Percentiles rank a stretch among this genome's conserved stretches.
Evolutionary conservation across 176 grass and related monocot genomes (phyloP).

Genomic region (Tillandsia leiboldiana): DNA sequence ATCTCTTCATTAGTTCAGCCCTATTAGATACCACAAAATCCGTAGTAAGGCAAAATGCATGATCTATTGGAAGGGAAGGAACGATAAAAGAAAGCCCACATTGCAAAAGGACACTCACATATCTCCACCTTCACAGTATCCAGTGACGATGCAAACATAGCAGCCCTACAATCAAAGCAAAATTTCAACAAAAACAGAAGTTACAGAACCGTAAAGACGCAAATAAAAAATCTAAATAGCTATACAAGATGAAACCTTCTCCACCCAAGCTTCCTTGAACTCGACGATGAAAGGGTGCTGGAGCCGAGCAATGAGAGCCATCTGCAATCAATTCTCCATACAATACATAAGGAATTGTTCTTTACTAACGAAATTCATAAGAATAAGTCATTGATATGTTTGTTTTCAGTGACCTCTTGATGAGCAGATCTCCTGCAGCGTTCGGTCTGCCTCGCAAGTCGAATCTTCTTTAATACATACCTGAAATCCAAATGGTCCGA

Average conservation of each 20-base stretch:
- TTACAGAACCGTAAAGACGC: slow-evolving; percentile 7
- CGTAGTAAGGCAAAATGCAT: slow-evolving; percentile 13
- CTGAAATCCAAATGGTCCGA: slow-evolving; percentile 33
- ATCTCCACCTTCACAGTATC: slow-evolving; percentile 98
- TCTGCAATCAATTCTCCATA: slow-evolving; percentile 45
- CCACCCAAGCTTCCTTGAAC: slow-evolving; percentile 99
- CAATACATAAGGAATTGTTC: slow-evolving; percentile 3
- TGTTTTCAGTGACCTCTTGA: slow-evolving; percentile 57
- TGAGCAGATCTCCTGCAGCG: slow-evolving; percentile 90
- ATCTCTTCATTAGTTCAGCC: slow-evolving; percentile 95
- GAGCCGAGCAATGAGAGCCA: slow-evolving; percentile 90
- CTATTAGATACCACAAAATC: slow-evolving; percentile 32
- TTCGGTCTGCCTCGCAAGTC: slow-evolving; percentile 84
- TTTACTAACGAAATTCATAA: neutral
- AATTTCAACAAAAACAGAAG: slow-evolving; percentile 14
- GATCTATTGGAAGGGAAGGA: neutral
- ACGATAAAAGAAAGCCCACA: slow-evolving; percentile 17
- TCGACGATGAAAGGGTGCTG: slow-evolving; percentile 95
- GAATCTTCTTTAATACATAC: slow-evolving; percentile 96
- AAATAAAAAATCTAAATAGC: slow-evolving; percentile 5
- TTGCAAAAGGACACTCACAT: slow-evolving; percentile 49
- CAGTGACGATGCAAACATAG: slow-evolving; percentile 98
- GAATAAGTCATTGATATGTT: neutral
- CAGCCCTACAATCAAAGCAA: slow-evolving; percentile 46
- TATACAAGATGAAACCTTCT: slow-evolving; percentile 61